Evolutionary conservation across 805 yeast genomes (phyloP), one percentile per base, ranked within the genome.

Genomic region (Yarrowia sp.): DNA sequence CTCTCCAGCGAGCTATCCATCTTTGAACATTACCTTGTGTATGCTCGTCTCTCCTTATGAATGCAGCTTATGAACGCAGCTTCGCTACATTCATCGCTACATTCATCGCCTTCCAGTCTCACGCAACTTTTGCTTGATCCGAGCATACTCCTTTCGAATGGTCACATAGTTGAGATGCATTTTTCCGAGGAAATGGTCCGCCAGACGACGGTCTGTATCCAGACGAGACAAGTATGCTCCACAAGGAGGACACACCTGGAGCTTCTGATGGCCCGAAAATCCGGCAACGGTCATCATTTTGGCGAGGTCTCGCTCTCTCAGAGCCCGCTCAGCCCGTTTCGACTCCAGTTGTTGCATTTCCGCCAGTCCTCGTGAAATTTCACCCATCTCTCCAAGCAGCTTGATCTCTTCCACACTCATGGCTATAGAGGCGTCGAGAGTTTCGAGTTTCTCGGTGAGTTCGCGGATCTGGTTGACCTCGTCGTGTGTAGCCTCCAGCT

Each of bases 101-200:
- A 14, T n/a, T 38, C n/a, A 55, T 3, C 61, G n/a, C 9, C 61
- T 8, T 1, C 47, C 47, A 10, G 61, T 39, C 61, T 58, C 64
- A 6, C 43, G 32, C 35, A 58, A n/a, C 63, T 67, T 68, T 50
- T 67, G 63, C 60, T 57, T 66, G 41, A 68, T 65, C 9, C 66
- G 68, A 11, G 66, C 65, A 39, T 70, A 69, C 22, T 66, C 66
- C 9, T 70, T 66, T 32, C 96, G 80, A 86, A 92, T 87, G 61
- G 82, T 85, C 1, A 86, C 92, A 74, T 87, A 92, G 0, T 92
- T 93, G 68, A 89, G 73, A 77, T 92, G 98, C 66, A 90, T 84
- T 70, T 90, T 91, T 0, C 98, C 98, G 28, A 86, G 76, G 73
- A 90, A 92, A 74, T 92, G 98, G 70, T 90, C 97, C 0, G 93